Base-by-base conservation (phyloP, 108 stramenopile genomes). In the Cyclotella atomus region DNA sequence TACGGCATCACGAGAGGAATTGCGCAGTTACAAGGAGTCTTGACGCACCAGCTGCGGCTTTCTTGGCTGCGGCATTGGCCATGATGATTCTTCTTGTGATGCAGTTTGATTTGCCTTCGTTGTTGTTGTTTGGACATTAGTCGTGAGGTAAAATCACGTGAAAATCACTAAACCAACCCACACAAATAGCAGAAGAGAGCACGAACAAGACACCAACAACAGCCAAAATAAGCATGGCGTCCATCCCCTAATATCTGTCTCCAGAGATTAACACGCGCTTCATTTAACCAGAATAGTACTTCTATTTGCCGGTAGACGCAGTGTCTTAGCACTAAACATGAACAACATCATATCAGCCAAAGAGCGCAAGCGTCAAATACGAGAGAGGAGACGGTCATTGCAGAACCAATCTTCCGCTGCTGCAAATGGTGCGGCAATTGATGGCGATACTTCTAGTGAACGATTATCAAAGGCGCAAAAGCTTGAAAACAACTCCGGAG, bases 11-110 rank as follows among this genome's bases (percentile, higher is more conserved):
- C 56, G 14, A 57, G 12, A 45, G 20, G 15, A 28, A 35, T 25
- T n/a, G 46, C 20, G 25, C n/a, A 35, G 2, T 12, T 23, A 65
- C 20, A 65, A 46, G 10, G 27, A 65, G 25, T 46, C n/a, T 33
- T 38, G 14, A 10, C 54, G 25, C 34, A 84, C 84, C 84, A 50
- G 82, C 81, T 35, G 82, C 82, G 54, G 82, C 78, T 65, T 87
- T 87, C 64, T 87, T 87, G 34, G 86, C 86, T n/a, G 86, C 86
- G 38, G 86, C 86, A 38, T 83, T 84, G 32, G 86, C 86, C 86
- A 87, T 87, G 46, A 29, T 74, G 16, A 62, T 10, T 19, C 3
- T 5, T 36, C 3, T 19, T 23, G 29, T 19, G 29, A 38, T 35
- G 30, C 27, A 20, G 41, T 49, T 12, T 49, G 9, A 17, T 49